Percentiles rank a stretch among this genome's conserved stretches.
phyloP scores from a whole-genome alignment of 257 asterid species.

The Thymus quinquecostatus region DNA sequence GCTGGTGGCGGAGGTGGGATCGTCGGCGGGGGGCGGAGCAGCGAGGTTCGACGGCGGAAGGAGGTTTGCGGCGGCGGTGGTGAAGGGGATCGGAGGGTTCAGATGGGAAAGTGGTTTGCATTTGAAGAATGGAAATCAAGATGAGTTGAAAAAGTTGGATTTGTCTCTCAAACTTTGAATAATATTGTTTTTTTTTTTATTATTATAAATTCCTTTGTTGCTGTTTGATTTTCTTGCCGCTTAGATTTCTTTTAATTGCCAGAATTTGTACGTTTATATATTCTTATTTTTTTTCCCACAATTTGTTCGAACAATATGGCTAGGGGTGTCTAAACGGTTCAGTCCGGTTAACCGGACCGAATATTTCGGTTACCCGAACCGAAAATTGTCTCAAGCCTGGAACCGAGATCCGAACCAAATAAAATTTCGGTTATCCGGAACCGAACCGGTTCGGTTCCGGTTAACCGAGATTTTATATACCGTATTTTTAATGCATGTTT shows the following conservation, averaged over 20 bases:
- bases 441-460: too few species aligned
- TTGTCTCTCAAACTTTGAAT: conserved; percentile 76
- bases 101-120: conserved; percentile 50
- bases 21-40: conserved; percentile 51
- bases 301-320: background rate
- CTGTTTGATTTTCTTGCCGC: background rate
- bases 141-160: conserved; percentile 70
- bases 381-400: too few species aligned
- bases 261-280: background rate
- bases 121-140: conserved; percentile 45
- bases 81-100: conserved; percentile 46
- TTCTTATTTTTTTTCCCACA: conserved; percentile 1
- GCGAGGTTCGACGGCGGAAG: conserved; percentile 54
- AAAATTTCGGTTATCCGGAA: too few species aligned
- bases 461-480: too few species aligned
- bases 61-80: conserved; percentile 46
- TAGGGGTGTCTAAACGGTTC: too few species aligned
- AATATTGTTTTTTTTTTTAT: background rate
- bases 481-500: too few species aligned
- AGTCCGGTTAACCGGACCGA: too few species aligned
- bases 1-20: conserved; percentile 33
- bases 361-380: too few species aligned
- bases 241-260: background rate
- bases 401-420: too few species aligned
- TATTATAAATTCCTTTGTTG: background rate